Conservation (phyloP, 805 yeast species). For the Schwanniomyces pseudopolymorphus region DNA sequence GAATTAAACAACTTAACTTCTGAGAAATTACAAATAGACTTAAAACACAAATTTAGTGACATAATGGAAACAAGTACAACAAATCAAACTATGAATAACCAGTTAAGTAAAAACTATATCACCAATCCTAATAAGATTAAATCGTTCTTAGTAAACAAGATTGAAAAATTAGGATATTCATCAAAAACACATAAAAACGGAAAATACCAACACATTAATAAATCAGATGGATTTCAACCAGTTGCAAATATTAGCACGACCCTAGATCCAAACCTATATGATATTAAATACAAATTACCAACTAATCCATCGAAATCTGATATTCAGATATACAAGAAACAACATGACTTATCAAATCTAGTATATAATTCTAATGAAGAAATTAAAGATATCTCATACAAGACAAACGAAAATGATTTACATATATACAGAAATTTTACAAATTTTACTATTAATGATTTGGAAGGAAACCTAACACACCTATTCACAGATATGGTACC, state of each 20-base stretch:
- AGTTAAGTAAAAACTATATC: conserved; percentile 3
- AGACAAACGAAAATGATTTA: neutral
- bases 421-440: neutral
- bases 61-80: neutral
- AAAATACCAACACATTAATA: neutral
- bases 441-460: neutral
- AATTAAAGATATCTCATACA: neutral
- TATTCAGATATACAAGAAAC: neutral
- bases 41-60: neutral
- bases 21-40: no score
- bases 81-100: neutral
- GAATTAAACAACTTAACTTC: no score
- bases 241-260: neutral
- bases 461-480: neutral
- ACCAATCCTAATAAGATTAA: conserved; percentile 20
- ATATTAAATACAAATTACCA: neutral
- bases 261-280: neutral
- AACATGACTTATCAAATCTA: neutral
- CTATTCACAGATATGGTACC: no score
- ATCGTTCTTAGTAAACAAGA: conserved; percentile 21
- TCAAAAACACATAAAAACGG: conserved; percentile 1
- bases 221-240: neutral
- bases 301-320: neutral
- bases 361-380: neutral
- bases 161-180: conserved; percentile 20